phyloP scores from a whole-genome alignment of 306 rosid species.

The peach (Prunus persica) region DNA sequence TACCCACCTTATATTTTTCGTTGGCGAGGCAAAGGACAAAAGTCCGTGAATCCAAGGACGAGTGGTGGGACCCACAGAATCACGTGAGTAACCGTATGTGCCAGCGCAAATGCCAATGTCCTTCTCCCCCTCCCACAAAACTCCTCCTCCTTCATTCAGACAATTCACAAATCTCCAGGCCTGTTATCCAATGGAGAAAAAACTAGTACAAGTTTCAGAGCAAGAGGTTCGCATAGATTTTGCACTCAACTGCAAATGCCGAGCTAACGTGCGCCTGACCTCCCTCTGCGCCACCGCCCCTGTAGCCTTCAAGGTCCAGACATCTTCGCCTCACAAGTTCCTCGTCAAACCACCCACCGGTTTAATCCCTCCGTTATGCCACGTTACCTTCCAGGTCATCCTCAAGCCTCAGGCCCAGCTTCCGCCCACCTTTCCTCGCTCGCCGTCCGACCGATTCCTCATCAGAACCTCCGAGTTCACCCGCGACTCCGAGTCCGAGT shows the following conservation, averaged over 20 bases:
- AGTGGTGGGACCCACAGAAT: constrained; percentile 2
- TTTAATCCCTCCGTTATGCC: constrained; percentile 51
- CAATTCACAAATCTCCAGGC: not conserved
- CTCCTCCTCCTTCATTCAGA: not conserved
- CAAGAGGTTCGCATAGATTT: constrained; percentile 65
- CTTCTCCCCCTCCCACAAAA: not conserved
- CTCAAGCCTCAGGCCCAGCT: constrained; percentile 68
- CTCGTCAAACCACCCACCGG: constrained; percentile 74
- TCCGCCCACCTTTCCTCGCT: constrained; percentile 64
- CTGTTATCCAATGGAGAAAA: constrained; percentile 30
- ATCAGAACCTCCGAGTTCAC: constrained; percentile 37
- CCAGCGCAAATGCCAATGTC: not conserved
- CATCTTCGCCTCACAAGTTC: constrained; percentile 72
- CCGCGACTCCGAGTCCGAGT: not conserved
- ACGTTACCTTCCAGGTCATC: constrained; percentile 62
- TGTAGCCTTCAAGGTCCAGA: constrained; percentile 73
- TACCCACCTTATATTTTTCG: no score
- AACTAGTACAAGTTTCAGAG: constrained; percentile 53
- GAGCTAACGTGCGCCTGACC: constrained; percentile 53
- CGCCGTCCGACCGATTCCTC: constrained; percentile 69
- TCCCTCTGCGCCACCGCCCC: constrained; percentile 41
- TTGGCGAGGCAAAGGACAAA: not conserved
- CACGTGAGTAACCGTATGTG: constrained; percentile 10
- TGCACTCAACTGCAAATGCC: constrained; percentile 53
- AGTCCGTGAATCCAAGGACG: not conserved